Base-by-base conservation (phyloP, 164 flowering plant genomes). In the Aristolochia californica region DNA sequence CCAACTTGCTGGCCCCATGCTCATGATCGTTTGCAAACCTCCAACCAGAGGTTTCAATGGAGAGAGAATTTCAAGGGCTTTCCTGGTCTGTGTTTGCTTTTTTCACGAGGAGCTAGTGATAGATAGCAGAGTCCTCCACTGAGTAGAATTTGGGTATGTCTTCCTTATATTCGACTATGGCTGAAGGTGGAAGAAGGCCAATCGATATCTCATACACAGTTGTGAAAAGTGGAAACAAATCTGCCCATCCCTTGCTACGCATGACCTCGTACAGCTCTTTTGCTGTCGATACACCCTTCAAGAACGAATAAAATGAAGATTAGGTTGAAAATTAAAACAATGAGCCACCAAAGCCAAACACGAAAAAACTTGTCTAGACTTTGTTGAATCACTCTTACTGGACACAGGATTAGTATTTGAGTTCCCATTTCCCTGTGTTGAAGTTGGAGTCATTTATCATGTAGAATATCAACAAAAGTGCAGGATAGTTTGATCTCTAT, bases 281-380 rank as follows among this genome's bases (percentile, higher is more conserved):
- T 30, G 99, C 97, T 9, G 97, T 93, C 20, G 78, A 81, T 7
- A 93, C 97, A 62, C 99, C 99, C 99, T 89, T 34, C 62, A 75
- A 57, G 43, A 68, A 59, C 48, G 18, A 13, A 45, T 5, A 54
- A 1, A 25, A 16, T 13, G 27, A 12, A 48, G 9, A 21, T 28
- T 27, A 47, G 7, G 4, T 28, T 34, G 40, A 34, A n/a, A n/a
- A 38, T 18, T 3, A 18, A 5, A 45, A 25, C 14, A 59, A 44
- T n/a, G n/a, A 22, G n/a, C 25, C 40, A 12, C 13, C 11, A 23
- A 25, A 13, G 24, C 20, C 48, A 25, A 43, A 45, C 17, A 5
- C 10, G 10, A 45, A 45, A n/a, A 0, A 9, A 4, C 26, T 43
- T 16, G 16, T 44, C n/a, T n/a, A n/a, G n/a, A n/a, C n/a, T n/a